Conservation (phyloP, 2,329 filamentous ascomycete species). For the Fonsecaea erecta region DNA sequence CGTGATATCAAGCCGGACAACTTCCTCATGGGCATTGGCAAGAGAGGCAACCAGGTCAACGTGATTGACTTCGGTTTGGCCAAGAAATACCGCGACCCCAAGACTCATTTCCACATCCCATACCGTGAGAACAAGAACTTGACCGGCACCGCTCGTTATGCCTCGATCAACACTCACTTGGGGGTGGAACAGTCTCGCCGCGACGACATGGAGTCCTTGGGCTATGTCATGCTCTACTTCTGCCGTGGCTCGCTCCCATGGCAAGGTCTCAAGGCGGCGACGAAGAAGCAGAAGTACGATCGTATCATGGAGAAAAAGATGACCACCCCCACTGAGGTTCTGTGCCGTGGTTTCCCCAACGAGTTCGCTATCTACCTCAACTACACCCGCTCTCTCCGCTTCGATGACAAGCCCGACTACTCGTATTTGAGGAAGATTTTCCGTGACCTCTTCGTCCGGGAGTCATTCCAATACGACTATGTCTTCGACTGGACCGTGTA, state of each 20-base stretch:
- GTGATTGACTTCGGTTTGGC: slow-evolving; percentile 98
- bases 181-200: slow-evolving; percentile 98
- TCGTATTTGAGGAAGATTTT: slow-evolving; percentile 99
- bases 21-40: slow-evolving; percentile 99
- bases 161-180: slow-evolving; percentile 97
- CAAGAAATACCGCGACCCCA: slow-evolving; percentile 99
- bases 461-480: slow-evolving; percentile 99
- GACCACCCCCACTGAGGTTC: slow-evolving; percentile 95
- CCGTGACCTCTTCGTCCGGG: slow-evolving; percentile 97
- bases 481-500: slow-evolving; percentile 99
- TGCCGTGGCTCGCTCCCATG: slow-evolving; percentile 97
- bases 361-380: slow-evolving; percentile 99
- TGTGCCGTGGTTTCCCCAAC: slow-evolving; percentile 98
- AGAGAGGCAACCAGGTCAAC: slow-evolving; percentile 99
- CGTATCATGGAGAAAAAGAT: slow-evolving; percentile 99
- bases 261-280: slow-evolving; percentile 98
- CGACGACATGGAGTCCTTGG: slow-evolving; percentile 98
- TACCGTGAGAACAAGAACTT: slow-evolving; percentile 99
- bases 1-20: slow-evolving; percentile 99
- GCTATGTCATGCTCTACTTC: slow-evolving; percentile 99
- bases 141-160: slow-evolving; percentile 97
- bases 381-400: slow-evolving; percentile 97
- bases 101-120: slow-evolving; percentile 99
- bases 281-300: slow-evolving; percentile 99
- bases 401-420: slow-evolving; percentile 99